Conservation (phyloP, 352 stramenopile species). For the Phytophthora palmivora region DNA sequence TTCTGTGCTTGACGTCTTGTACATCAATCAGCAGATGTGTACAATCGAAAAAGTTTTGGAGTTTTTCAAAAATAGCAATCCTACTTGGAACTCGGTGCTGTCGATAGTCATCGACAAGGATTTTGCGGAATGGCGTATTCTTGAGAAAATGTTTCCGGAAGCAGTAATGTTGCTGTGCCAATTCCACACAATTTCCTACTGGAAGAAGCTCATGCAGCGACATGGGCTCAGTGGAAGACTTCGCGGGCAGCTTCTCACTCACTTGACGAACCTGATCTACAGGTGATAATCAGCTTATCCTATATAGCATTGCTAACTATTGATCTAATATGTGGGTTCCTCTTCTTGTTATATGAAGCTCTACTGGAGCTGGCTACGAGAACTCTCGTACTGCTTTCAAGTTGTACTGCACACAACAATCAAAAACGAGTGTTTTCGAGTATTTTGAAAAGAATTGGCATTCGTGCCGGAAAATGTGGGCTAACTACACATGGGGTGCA, state of each 20-base stretch:
- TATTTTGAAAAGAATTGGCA: no score
- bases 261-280: constrained; percentile 12
- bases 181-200: constrained; percentile 13
- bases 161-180: constrained; percentile 6
- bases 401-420: background rate
- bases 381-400: background rate
- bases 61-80: constrained; percentile 32
- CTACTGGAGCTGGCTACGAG: no score
- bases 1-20: constrained; percentile 29
- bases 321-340: no score
- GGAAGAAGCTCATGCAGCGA: constrained; percentile 3
- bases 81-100: constrained; percentile 2
- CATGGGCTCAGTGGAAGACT: no score
- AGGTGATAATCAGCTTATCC: constrained; percentile 5
- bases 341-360: no score
- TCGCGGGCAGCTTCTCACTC: background rate
- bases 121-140: constrained; percentile 4
- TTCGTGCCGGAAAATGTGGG: no score
- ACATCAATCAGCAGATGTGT: no score
- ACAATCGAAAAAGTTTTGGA: constrained; percentile 12
- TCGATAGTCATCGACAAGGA: constrained; percentile 16
- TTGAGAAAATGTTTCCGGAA: constrained; percentile 8
- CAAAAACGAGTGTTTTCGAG: no score
- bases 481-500: no score
- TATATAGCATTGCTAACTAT: no score